phyloP scores from a whole-genome alignment of 139 green algal genomes.

The Tetradesmus obliquus region DNA sequence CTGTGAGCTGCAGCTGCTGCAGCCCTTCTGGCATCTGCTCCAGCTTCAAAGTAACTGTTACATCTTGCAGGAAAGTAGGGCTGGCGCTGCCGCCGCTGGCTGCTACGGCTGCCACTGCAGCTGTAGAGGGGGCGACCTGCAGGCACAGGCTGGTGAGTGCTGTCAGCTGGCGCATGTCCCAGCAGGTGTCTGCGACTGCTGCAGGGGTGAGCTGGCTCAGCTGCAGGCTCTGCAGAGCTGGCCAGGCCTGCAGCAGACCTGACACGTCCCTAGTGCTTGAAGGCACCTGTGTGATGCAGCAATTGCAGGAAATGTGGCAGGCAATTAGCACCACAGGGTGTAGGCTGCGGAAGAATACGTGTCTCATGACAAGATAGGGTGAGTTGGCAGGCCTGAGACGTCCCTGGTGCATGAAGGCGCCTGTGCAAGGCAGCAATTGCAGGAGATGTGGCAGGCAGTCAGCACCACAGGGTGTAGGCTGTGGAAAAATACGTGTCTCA shows the following conservation, averaged over 20 bases:
- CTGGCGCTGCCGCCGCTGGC: neutral
- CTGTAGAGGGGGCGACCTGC: neutral
- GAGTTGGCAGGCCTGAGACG: neutral
- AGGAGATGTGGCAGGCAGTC: neutral
- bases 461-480: neutral
- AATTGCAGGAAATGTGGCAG: neutral
- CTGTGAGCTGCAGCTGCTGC: conserved; percentile 11
- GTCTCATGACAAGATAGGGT: no score
- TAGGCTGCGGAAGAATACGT: no score
- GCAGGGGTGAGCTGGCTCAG: neutral
- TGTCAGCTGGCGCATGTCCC: neutral
- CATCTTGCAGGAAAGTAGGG: neutral
- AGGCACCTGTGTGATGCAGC: neutral
- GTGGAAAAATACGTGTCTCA: no score
- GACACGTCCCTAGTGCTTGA: neutral
- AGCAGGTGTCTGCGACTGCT: neutral
- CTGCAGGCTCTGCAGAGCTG: neutral
- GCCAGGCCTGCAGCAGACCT: neutral
- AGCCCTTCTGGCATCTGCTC: neutral
- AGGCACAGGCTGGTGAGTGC: conserved; percentile 10
- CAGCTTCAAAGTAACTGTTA: neutral
- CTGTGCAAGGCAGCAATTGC: neutral
- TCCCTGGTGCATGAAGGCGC: neutral
- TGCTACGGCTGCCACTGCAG: conserved; percentile 2
- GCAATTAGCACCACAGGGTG: neutral